Evolutionary conservation across 2,329 filamentous ascomycete genomes (phyloP).

Genomic region (Lizonia empirigonia): DNA sequence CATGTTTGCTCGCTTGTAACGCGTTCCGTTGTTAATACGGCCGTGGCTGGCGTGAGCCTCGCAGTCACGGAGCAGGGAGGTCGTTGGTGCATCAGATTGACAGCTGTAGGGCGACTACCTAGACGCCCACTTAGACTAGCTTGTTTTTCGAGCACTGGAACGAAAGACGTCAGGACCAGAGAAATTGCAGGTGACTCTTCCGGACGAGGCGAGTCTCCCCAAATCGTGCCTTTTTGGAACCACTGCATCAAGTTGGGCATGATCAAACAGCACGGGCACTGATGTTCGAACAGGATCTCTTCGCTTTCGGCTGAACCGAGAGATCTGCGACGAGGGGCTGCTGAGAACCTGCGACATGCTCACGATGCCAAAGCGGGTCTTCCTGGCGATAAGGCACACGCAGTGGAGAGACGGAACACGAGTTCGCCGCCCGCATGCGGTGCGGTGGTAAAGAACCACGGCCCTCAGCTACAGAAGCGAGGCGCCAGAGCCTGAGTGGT

Average conservation of each 20-base stretch:
- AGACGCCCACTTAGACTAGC: conserved; percentile 29
- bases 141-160: conserved; percentile 14
- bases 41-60: conserved; percentile 35
- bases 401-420: not conserved
- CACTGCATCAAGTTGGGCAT: conserved; percentile 32
- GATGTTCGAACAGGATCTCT: conserved; percentile 37
- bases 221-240: conserved; percentile 19
- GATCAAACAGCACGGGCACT: conserved; percentile 36
- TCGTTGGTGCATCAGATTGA: conserved; percentile 31
- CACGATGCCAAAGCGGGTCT: conserved; percentile 32
- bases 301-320: conserved; percentile 37
- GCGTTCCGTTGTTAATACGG: conserved; percentile 24
- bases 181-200: conserved; percentile 21
- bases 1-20: conserved; percentile 27
- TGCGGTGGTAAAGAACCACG: conserved; percentile 1
- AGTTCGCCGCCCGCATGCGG: too few relatives aligned
- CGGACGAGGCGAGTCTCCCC: conserved; percentile 13
- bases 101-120: conserved; percentile 43
- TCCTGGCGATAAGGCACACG: conserved; percentile 10
- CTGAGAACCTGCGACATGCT: conserved; percentile 25
- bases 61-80: conserved; percentile 31
- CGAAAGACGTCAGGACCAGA: conserved; percentile 17
- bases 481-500: conserved; percentile 2
- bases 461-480: conserved; percentile 6
- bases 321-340: conserved; percentile 41